Evolutionary conservation across 139 green algal genomes (phyloP).

Genomic region (Chlorella vulgaris): DNA sequence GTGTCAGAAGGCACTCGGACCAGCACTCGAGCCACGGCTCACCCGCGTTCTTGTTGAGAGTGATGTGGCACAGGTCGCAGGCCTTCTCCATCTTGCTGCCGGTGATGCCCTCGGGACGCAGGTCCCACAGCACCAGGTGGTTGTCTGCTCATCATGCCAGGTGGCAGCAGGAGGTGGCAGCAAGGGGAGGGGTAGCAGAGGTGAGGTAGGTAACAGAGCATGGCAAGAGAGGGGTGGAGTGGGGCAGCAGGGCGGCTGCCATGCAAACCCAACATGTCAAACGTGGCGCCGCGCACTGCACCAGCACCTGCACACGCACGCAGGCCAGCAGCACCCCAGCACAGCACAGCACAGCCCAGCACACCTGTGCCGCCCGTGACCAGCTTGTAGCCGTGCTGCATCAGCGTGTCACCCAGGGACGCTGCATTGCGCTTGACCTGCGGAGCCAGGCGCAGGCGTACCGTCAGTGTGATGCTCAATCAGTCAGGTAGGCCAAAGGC

Average conservation of each 20-base stretch:
- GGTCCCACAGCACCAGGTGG: conserved; percentile 90
- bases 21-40: background rate
- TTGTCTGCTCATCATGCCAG: too few relatives aligned
- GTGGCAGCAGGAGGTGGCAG: background rate
- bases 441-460: background rate
- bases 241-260: too few relatives aligned
- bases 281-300: background rate
- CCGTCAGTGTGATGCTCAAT: background rate
- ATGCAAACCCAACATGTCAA: too few relatives aligned
- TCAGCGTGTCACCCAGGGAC: conserved; percentile 69
- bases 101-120: conserved; percentile 81
- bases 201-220: too few relatives aligned
- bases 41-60: conserved; percentile 90
- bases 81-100: conserved; percentile 87
- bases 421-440: conserved; percentile 78
- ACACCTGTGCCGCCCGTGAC: conserved; percentile 77
- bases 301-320: background rate
- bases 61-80: conserved; percentile 88
- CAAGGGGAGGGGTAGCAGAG: background rate
- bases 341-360: too few relatives aligned
- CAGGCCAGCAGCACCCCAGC: too few relatives aligned
- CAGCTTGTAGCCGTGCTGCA: conserved; percentile 75
- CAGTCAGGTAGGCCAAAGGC: too few relatives aligned
- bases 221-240: too few relatives aligned
- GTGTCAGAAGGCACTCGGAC: background rate